Conservation (phyloP, 75 land plant species). For the Ceratopteris richardii region DNA sequence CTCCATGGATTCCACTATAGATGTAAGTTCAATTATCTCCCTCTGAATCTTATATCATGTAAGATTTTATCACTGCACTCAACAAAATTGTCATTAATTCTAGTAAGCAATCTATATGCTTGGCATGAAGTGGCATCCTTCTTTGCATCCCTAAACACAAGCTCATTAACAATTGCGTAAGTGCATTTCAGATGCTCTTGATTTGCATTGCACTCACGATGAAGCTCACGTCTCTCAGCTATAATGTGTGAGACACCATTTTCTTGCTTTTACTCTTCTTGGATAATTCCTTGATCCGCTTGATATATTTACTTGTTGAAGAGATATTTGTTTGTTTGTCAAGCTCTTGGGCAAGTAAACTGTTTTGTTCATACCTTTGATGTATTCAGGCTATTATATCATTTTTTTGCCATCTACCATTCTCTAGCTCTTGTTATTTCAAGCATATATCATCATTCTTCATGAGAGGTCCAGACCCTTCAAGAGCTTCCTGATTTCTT, state of each 20-base stretch:
- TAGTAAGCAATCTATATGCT: slow-evolving; percentile 54
- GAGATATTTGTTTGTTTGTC: too few relatives aligned
- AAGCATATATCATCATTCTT: too few relatives aligned
- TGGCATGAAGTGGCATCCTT: slow-evolving; percentile 50
- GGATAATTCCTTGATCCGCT: slow-evolving; percentile 62
- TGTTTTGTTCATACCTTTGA: too few relatives aligned
- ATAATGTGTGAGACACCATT: slow-evolving; percentile 59
- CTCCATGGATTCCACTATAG: slow-evolving; percentile 48
- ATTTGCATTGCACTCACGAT: slow-evolving; percentile 59
- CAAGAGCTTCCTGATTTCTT: too few relatives aligned
- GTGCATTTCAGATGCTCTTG: slow-evolving; percentile 64
- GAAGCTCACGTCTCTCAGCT: slow-evolving; percentile 56
- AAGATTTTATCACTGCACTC: slow-evolving; percentile 55
- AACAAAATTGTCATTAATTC: slow-evolving; percentile 62
- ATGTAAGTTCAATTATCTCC: slow-evolving; percentile 54
- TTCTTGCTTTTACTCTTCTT: slow-evolving; percentile 85
- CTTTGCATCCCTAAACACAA: slow-evolving; percentile 81
- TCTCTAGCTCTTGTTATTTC: too few relatives aligned
- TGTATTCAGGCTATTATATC: too few relatives aligned
- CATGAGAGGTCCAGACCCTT: too few relatives aligned
- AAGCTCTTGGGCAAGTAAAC: too few relatives aligned
- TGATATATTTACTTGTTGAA: slow-evolving; percentile 46
- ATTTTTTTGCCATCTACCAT: too few relatives aligned
- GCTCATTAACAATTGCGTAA: slow-evolving; percentile 64
- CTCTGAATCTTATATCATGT: slow-evolving; percentile 48